phyloP scores from a whole-genome alignment of 352 stramenopile genomes.

The Phytophthora nicotianae region DNA sequence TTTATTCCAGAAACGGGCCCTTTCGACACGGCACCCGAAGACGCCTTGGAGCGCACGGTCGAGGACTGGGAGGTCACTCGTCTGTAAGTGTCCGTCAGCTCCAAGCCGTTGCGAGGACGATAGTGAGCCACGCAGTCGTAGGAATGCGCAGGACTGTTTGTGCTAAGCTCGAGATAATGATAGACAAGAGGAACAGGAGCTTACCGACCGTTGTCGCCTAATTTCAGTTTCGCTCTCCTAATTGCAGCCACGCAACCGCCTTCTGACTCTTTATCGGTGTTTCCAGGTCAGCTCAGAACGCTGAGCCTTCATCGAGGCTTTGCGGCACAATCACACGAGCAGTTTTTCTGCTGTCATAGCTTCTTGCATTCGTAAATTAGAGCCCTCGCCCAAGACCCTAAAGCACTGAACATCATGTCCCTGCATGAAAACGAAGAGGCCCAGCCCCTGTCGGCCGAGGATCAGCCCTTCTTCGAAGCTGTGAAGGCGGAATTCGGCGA shows the following conservation, averaged over 20 bases:
- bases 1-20: conserved; percentile 64
- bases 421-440: conserved; percentile 53
- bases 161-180: conserved; percentile 31
- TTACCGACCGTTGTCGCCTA: conserved; percentile 13
- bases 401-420: conserved; percentile 26
- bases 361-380: conserved; percentile 26
- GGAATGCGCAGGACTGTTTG: neutral
- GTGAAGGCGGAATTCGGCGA: conserved; percentile 60
- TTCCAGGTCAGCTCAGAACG: conserved; percentile 23
- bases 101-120: conserved; percentile 17
- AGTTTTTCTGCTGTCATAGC: conserved; percentile 6
- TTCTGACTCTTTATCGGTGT: conserved; percentile 27
- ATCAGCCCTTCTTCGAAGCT: conserved; percentile 66
- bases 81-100: conserved; percentile 40
- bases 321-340: conserved; percentile 27
- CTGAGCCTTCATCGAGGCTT: conserved; percentile 25
- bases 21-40: conserved; percentile 80
- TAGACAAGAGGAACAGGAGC: conserved; percentile 31
- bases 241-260: conserved; percentile 21
- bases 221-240: conserved; percentile 24
- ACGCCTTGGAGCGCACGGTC: conserved; percentile 82
- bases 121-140: conserved; percentile 9
- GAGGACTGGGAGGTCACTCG: conserved; percentile 77
- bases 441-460: conserved; percentile 48
- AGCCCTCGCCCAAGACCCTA: conserved; percentile 1